phyloP scores from a whole-genome alignment of 805 yeast genomes.

The Lachancea nothofagi region DNA sequence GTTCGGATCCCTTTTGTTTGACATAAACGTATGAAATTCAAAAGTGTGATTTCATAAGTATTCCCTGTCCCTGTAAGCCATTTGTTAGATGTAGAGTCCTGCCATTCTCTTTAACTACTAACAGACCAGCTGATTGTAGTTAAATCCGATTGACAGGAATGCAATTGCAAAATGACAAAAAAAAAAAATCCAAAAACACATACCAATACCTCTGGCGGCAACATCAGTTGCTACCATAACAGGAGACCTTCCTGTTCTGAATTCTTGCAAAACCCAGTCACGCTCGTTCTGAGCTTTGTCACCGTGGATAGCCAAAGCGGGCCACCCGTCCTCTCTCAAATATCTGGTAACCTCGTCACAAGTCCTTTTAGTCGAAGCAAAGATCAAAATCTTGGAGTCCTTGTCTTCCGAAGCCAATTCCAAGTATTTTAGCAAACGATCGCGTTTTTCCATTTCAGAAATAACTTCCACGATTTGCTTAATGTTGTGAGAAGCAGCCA shows the following conservation, averaged over 20 bases:
- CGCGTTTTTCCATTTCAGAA: slow-evolving; percentile 90
- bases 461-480: slow-evolving; percentile 90
- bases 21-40: not conserved
- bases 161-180: slow-evolving; percentile 10
- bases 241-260: slow-evolving; percentile 87
- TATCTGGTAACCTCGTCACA: slow-evolving; percentile 93
- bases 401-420: slow-evolving; percentile 68
- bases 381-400: slow-evolving; percentile 75
- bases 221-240: slow-evolving; percentile 99
- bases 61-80: slow-evolving; percentile 9
- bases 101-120: not conserved
- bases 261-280: slow-evolving; percentile 96
- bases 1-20: slow-evolving; percentile 1
- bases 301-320: slow-evolving; percentile 97
- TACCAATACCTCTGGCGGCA: slow-evolving; percentile 99
- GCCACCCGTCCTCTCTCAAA: slow-evolving; percentile 96
- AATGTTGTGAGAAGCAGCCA: slow-evolving; percentile 94
- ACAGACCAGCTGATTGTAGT: slow-evolving; percentile 1
- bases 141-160: not conserved
- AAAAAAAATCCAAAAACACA: slow-evolving; percentile 41
- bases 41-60: not conserved
- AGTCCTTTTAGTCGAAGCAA: slow-evolving; percentile 95
- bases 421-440: slow-evolving; percentile 76
- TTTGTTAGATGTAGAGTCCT: slow-evolving; percentile 7
- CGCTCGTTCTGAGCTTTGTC: slow-evolving; percentile 97